phyloP scores from a whole-genome alignment of 2,329 filamentous ascomycete species.

The Nectriaceae sp. region DNA sequence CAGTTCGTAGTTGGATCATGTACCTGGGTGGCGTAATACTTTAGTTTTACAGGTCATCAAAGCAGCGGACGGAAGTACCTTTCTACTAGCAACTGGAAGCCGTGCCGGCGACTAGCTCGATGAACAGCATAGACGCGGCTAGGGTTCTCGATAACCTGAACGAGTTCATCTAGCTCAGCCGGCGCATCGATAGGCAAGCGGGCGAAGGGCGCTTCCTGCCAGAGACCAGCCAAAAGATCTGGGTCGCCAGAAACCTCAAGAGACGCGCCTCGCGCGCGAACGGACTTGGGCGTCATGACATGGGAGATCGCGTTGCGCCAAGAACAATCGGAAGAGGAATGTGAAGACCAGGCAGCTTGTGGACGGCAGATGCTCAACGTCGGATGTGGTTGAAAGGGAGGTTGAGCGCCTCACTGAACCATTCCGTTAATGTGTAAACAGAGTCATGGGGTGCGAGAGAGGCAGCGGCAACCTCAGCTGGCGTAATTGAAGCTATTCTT shows the following conservation, averaged over 20 bases:
- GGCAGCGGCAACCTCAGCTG: no score
- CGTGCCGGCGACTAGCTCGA: slow-evolving; percentile 60
- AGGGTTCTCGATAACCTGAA: slow-evolving; percentile 63
- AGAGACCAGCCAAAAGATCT: slow-evolving; percentile 58
- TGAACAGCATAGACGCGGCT: slow-evolving; percentile 62
- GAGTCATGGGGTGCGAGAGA: no score
- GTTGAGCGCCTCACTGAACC: no score
- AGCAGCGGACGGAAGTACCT: slow-evolving; percentile 48
- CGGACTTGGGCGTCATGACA: slow-evolving; percentile 28
- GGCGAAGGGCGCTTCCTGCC: slow-evolving; percentile 62
- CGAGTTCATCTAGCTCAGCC: slow-evolving; percentile 53
- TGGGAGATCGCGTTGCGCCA: slow-evolving; percentile 12
- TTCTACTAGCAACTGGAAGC: slow-evolving; percentile 68
- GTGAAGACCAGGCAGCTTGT: no score
- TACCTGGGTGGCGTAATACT: slow-evolving; percentile 55
- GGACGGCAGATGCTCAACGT: no score
- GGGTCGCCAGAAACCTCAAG: slow-evolving; percentile 37
- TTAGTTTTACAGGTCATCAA: slow-evolving; percentile 9
- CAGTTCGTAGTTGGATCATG: slow-evolving; percentile 78
- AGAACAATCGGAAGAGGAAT: neutral
- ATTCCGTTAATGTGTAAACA: no score
- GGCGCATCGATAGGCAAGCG: slow-evolving; percentile 63
- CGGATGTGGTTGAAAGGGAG: no score
- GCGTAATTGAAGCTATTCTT: no score
- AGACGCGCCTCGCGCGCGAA: slow-evolving; percentile 16